These are phyloP conservation scores for Gautieria morchelliformis DNA, from an alignment of 768 basidiomycete species.

Conservation along the genomic window DNA sequence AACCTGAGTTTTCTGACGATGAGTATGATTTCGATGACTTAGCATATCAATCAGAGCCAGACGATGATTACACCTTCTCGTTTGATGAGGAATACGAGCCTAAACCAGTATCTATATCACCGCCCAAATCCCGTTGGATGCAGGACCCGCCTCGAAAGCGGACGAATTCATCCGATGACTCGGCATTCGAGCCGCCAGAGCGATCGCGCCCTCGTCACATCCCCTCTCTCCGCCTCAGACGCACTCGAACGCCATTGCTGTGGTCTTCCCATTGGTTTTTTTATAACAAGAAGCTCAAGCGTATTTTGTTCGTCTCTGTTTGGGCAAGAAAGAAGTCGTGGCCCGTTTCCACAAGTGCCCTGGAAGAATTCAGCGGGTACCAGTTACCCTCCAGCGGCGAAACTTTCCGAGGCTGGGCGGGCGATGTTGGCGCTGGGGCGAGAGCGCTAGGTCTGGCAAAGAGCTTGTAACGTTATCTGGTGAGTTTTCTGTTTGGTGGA, in stretches of 20 bases:
- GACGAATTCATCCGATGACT: conserved; percentile 23
- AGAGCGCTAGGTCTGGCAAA: conserved; percentile 56
- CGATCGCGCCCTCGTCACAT: background rate
- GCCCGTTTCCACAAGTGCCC: conserved; percentile 29
- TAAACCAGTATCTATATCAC: conserved; percentile 35
- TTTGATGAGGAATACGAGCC: conserved; percentile 69
- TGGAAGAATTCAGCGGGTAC: conserved; percentile 27
- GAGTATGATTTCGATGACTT: conserved; percentile 31
- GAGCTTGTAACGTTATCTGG: background rate
- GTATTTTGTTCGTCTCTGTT: conserved; percentile 83
- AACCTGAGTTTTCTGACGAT: conserved; percentile 54
- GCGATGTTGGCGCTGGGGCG: conserved; percentile 69
- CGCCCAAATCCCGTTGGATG: conserved; percentile 25
- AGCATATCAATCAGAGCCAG: conserved; percentile 28
- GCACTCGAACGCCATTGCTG: conserved; percentile 56
- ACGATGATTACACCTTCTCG: conserved; percentile 64
- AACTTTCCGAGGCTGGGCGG: conserved; percentile 75
- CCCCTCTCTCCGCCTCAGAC: conserved; percentile 12
- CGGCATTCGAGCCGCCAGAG: conserved; percentile 15
- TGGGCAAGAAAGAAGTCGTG: conserved; percentile 69
- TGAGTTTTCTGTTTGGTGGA: conserved; percentile 2
- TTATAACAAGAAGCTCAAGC: conserved; percentile 84
- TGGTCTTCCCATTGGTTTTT: conserved; percentile 99
- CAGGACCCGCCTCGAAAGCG: conserved; percentile 20
- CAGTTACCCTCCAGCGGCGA: conserved; percentile 34